Percentiles rank a stretch among this genome's conserved stretches.
These are phyloP conservation scores for Metschnikowia peoriensis DNA, from an alignment of 805 yeast species.

Conservation along the genomic window DNA sequence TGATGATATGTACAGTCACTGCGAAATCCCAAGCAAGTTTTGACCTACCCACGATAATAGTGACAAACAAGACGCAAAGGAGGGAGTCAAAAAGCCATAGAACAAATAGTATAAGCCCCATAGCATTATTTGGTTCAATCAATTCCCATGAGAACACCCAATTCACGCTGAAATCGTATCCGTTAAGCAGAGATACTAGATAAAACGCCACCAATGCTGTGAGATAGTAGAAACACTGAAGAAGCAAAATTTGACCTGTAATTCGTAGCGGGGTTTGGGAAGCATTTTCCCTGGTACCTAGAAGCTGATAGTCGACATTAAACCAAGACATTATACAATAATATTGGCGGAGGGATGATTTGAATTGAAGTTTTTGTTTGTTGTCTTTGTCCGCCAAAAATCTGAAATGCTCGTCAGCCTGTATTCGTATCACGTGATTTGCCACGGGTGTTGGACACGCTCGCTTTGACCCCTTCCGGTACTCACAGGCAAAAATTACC, in stretches of 20 bases:
- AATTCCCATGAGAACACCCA: constrained; percentile 83
- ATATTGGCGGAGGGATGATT: not conserved
- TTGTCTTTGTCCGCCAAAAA: not conserved
- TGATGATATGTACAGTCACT: constrained; percentile 82
- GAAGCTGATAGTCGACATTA: constrained; percentile 6
- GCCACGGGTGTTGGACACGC: too few relatives aligned
- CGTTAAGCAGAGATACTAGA: constrained; percentile 64
- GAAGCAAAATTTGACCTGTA: constrained; percentile 63
- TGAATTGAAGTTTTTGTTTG: not conserved
- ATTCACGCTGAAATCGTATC: constrained; percentile 61
- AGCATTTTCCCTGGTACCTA: constrained; percentile 10
- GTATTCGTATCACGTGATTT: too few relatives aligned
- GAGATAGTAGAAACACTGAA: constrained; percentile 76
- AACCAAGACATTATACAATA: constrained; percentile 7
- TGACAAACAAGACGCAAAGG: constrained; percentile 78
- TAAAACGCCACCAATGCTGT: constrained; percentile 68
- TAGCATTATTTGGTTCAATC: constrained; percentile 68
- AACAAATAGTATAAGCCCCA: constrained; percentile 71
- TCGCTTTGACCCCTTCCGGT: too few relatives aligned
- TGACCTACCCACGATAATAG: constrained; percentile 85
- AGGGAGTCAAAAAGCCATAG: constrained; percentile 85
- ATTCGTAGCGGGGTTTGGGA: constrained; percentile 15
- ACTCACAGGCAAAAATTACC: too few relatives aligned
- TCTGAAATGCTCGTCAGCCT: not conserved
- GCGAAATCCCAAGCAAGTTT: constrained; percentile 97